Evolutionary conservation across 257 asterid genomes (phyloP).

Genomic region (Striga asiatica): DNA sequence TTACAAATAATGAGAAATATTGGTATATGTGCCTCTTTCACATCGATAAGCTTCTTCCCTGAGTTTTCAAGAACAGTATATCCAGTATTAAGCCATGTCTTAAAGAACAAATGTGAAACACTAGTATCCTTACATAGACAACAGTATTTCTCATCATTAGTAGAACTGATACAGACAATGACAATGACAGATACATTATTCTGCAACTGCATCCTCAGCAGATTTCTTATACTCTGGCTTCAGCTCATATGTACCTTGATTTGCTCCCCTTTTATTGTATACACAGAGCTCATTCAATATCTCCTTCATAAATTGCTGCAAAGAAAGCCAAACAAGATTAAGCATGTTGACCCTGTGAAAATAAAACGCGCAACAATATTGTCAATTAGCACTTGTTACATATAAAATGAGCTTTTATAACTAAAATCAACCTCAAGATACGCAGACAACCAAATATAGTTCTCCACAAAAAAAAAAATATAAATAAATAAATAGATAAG

Average conservation of each 20-base stretch:
- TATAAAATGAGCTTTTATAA: not conserved
- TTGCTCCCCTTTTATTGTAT: slow-evolving; percentile 82
- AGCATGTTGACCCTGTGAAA: not conserved
- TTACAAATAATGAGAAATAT: too few relatives aligned
- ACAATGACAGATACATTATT: slow-evolving; percentile 22
- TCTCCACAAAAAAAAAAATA: not conserved
- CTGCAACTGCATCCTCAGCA: slow-evolving; percentile 73
- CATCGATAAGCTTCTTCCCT: not conserved
- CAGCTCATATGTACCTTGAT: slow-evolving; percentile 91
- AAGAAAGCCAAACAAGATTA: slow-evolving; percentile 12
- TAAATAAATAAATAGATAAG: not conserved
- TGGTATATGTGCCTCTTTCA: not conserved
- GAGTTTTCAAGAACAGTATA: not conserved
- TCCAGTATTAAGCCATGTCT: slow-evolving; percentile 4
- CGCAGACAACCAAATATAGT: not conserved
- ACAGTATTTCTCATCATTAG: slow-evolving; percentile 9
- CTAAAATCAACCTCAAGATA: not conserved
- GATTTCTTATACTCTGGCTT: slow-evolving; percentile 90
- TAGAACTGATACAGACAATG: slow-evolving; percentile 21
- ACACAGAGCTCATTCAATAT: slow-evolving; percentile 75
- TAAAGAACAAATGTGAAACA: not conserved
- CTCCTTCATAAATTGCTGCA: slow-evolving; percentile 91
- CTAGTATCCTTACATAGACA: not conserved
- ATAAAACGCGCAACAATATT: not conserved
- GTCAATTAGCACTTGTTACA: not conserved